These are phyloP conservation scores for Hemileccinum impolitum DNA, from an alignment of 768 basidiomycete species.

Conservation along the genomic window DNA sequence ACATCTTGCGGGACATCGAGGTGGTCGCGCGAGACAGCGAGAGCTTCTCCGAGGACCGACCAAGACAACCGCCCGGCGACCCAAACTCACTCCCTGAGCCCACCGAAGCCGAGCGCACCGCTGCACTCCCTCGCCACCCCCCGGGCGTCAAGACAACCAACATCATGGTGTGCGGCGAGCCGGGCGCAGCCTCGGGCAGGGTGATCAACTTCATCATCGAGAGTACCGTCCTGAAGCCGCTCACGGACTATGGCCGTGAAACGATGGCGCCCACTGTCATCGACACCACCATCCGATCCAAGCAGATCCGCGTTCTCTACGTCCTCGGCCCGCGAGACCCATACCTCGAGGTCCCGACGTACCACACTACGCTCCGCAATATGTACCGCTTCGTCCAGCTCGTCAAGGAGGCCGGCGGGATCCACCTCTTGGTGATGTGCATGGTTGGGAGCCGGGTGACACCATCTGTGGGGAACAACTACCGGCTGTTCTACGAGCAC, in stretches of 20 bases:
- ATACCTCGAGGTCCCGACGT: slow-evolving; percentile 17
- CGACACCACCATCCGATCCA: slow-evolving; percentile 17
- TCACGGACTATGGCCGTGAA: slow-evolving; percentile 27
- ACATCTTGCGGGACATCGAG: slow-evolving; percentile 8
- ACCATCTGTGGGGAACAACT: slow-evolving; percentile 33
- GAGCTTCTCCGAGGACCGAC: not conserved
- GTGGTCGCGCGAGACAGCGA: slow-evolving; percentile 7
- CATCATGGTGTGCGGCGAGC: slow-evolving; percentile 42
- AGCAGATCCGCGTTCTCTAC: slow-evolving; percentile 25
- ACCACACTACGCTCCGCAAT: slow-evolving; percentile 20
- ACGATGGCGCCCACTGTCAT: slow-evolving; percentile 31
- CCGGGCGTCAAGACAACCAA: slow-evolving; percentile 28
- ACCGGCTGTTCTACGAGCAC: slow-evolving; percentile 35
- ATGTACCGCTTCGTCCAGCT: slow-evolving; percentile 27
- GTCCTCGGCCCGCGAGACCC: slow-evolving; percentile 31
- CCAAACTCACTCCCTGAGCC: slow-evolving; percentile 5
- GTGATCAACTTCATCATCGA: slow-evolving; percentile 28
- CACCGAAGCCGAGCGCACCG: slow-evolving; percentile 18
- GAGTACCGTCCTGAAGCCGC: slow-evolving; percentile 16
- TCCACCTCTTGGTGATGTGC: slow-evolving; percentile 39
- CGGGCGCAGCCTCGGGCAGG: slow-evolving; percentile 30
- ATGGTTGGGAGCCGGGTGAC: slow-evolving; percentile 38
- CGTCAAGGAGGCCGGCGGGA: slow-evolving; percentile 25
- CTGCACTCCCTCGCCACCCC: slow-evolving; percentile 15
- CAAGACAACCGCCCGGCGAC: not conserved